phyloP scores from a whole-genome alignment of 768 basidiomycete genomes.

The Cystofilobasidium capitatum region DNA sequence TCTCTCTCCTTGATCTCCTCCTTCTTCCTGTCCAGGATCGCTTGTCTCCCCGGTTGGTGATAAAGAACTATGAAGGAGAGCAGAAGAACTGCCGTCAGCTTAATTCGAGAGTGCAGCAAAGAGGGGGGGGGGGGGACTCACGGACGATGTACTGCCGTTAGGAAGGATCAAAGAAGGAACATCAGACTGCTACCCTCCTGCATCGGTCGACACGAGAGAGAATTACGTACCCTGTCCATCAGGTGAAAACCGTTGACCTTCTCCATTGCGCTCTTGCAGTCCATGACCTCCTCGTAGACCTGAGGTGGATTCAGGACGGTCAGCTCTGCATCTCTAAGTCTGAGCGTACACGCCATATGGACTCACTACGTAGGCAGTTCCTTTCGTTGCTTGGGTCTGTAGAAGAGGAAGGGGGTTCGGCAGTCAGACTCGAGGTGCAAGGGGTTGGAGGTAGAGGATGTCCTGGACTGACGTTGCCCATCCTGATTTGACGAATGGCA shows the following conservation, averaged over 20 bases:
- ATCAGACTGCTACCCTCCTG: no score
- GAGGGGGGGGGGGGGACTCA: not conserved
- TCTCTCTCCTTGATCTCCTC: slow-evolving; percentile 25
- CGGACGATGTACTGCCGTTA: slow-evolving; percentile 27
- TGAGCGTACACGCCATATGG: not conserved
- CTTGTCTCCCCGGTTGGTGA: slow-evolving; percentile 26
- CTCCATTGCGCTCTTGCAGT: slow-evolving; percentile 26
- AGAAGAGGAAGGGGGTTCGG: not conserved
- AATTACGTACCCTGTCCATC: slow-evolving; percentile 13
- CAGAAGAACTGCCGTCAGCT: no score
- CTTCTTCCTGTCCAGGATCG: slow-evolving; percentile 11
- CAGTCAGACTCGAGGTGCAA: no score
- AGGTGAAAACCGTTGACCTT: slow-evolving; percentile 27
- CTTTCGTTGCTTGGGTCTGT: slow-evolving; percentile 27
- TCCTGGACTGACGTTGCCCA: slow-evolving; percentile 24
- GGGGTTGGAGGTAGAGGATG: no score
- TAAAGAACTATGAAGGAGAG: slow-evolving; percentile 13
- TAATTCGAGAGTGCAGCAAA: not conserved
- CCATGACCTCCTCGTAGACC: slow-evolving; percentile 23
- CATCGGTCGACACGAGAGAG: no score
- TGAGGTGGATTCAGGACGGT: not conserved
- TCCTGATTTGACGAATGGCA: slow-evolving; percentile 23
- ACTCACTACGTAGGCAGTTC: slow-evolving; percentile 26
- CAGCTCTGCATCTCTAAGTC: not conserved
- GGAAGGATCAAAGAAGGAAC: no score